Evolutionary conservation across 495 filamentous ascomycete species (phyloP).

Genomic region (Astrothelium subdiscretum): DNA sequence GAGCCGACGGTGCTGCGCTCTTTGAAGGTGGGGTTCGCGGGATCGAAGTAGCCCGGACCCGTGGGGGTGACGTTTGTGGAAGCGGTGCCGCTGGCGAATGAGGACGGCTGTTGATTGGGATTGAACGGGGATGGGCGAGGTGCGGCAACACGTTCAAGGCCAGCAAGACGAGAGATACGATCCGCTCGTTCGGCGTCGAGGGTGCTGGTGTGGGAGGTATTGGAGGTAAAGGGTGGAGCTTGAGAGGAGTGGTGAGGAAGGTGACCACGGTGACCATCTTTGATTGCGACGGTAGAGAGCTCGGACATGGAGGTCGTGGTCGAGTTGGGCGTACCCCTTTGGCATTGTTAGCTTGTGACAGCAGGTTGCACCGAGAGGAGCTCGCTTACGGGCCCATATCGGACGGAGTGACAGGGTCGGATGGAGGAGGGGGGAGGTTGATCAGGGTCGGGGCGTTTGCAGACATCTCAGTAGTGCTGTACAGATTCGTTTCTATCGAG

Average conservation of each 20-base stretch:
- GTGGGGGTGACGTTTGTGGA: slow-evolving; percentile 9
- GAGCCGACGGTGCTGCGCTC: slow-evolving; percentile 77
- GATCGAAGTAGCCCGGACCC: slow-evolving; percentile 57
- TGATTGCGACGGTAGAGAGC: slow-evolving; percentile 83
- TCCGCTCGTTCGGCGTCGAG: slow-evolving; percentile 86
- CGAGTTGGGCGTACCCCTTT: slow-evolving; percentile 82
- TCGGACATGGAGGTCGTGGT: slow-evolving; percentile 76
- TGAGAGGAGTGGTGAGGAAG: slow-evolving; percentile 31
- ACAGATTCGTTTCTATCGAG: background rate
- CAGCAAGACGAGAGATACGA: slow-evolving; percentile 82
- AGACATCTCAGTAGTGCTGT: slow-evolving; percentile 7
- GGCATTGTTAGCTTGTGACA: slow-evolving; percentile 8
- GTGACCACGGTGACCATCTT: slow-evolving; percentile 80
- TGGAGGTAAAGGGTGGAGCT: background rate
- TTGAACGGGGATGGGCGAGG: slow-evolving; percentile 31
- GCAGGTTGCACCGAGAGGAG: slow-evolving; percentile 2
- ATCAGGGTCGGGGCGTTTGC: slow-evolving; percentile 54
- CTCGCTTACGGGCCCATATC: slow-evolving; percentile 67
- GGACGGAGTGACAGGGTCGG: slow-evolving; percentile 76
- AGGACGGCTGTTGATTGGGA: slow-evolving; percentile 9
- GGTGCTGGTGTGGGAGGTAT: slow-evolving; percentile 33
- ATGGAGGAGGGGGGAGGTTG: slow-evolving; percentile 74
- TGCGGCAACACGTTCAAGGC: slow-evolving; percentile 67
- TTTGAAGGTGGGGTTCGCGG: slow-evolving; percentile 41
- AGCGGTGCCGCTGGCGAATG: slow-evolving; percentile 17